Base-by-base conservation (phyloP, 1,284 basidiomycete species). In the Fomitiporia mediterranea region DNA sequence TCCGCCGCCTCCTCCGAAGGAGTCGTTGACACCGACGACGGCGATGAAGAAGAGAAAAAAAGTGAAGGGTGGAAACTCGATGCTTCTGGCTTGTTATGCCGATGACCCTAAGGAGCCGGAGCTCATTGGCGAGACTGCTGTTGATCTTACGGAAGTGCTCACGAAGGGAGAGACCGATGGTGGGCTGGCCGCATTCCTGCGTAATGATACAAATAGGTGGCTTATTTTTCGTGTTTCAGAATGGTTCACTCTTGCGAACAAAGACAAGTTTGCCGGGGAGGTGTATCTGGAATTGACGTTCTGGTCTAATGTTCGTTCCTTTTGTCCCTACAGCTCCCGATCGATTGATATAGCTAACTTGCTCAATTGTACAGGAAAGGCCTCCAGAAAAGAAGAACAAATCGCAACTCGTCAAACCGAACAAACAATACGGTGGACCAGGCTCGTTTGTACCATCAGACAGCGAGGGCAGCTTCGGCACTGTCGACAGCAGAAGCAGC, bases 101-200 rank as follows among this genome's bases (percentile, higher is more conserved):
- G 95, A 98, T 69, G 96, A 99, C 70, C 79, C 89, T 52, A 86
- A 91, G 61, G 95, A 99, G 66, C 96, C 97, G 51, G 94, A 96
- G 66, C 78, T 98, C 62, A 96, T 99, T 68, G 97, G 97, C 46
- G 95, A 99, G 69, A 76, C 84, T 1, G 77, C 83, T 40, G 89
- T 99, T 2, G 89, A 96, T 68, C 78, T 99, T 49, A 90, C 89
- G 7, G 90, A 94, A 62, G 95, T 89, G 15, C 73, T 99, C 63
- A 92, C 91, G 60, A 94, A 90, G 70, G 97, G 97, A 48, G 96
- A 98, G 71, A 94, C 93, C 2, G 97, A 99, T 73, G 94, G 94
- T 94, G 66, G 67, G 88, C 72, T 0, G 42, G 11, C 23, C 32
- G 25, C 7, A 28, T 52, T 40, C 13, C 46, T 17, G 37, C n/a